A percentile compares a stretch with the other conserved stretches of the same genome.
phyloP scores from a whole-genome alignment of 192 early-diverging fungal species.

The Coemansia sp. region DNA sequence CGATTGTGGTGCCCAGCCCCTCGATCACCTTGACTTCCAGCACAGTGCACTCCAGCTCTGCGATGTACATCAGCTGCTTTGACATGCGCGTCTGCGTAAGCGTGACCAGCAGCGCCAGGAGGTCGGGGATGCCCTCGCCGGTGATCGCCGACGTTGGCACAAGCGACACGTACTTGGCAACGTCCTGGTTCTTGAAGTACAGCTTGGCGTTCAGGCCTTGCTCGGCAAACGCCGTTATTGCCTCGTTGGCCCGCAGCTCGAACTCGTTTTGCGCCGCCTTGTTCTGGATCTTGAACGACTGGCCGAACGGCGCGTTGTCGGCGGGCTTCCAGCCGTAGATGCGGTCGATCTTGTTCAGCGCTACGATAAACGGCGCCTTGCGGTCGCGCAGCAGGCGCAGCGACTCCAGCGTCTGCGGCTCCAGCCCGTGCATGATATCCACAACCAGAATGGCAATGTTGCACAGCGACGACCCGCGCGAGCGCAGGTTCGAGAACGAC shows the following conservation, averaged over 20 bases:
- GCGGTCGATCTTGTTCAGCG: slow-evolving; percentile 98
- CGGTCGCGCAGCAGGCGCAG: slow-evolving; percentile 86
- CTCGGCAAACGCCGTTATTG: slow-evolving; percentile 89
- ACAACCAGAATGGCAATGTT: slow-evolving; percentile 99
- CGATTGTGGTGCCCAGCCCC: slow-evolving; percentile 96
- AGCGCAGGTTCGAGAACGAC: slow-evolving; percentile 95
- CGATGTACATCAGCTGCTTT: slow-evolving; percentile 94
- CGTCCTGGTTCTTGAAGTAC: slow-evolving; percentile 96
- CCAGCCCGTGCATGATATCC: slow-evolving; percentile 98
- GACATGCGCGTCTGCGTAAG: slow-evolving; percentile 95
- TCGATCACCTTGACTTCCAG: slow-evolving; percentile 99
- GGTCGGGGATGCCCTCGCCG: slow-evolving; percentile 98
- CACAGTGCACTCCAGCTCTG: slow-evolving; percentile 96
- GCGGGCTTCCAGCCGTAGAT: slow-evolving; percentile 90
- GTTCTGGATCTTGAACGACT: slow-evolving; percentile 77
- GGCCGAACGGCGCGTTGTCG: slow-evolving; percentile 79
- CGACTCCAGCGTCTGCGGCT: slow-evolving; percentile 97
- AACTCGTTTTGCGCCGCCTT: slow-evolving; percentile 81
- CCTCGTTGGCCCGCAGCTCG: slow-evolving; percentile 73
- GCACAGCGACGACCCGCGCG: slow-evolving; percentile 95
- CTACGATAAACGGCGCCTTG: slow-evolving; percentile 98
- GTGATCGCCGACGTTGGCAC: slow-evolving; percentile 98
- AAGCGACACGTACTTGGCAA: slow-evolving; percentile 92
- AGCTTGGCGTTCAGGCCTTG: slow-evolving; percentile 92
- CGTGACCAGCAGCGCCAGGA: slow-evolving; percentile 88